These are phyloP conservation scores for Naumovozyma castellii DNA, from an alignment of 805 yeast genomes.

Conservation along the genomic window DNA sequence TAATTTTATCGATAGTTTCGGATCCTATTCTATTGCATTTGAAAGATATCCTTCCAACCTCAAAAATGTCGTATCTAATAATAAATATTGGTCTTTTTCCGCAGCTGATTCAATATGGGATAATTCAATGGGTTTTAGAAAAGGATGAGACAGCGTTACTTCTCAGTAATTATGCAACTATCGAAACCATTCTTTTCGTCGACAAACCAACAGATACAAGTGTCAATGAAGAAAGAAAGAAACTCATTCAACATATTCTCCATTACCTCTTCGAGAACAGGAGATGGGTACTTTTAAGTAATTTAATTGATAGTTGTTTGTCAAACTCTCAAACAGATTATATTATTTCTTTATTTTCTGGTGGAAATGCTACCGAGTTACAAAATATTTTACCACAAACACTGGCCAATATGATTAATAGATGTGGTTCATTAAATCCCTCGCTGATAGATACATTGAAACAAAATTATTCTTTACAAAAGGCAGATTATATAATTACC, in stretches of 20 bases:
- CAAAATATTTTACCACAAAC: conserved; percentile 4
- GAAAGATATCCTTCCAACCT: not conserved
- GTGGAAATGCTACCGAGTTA: not conserved
- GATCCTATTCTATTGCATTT: not conserved
- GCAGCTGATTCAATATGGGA: conserved; percentile 3
- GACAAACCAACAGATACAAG: not conserved
- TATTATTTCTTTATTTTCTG: not conserved
- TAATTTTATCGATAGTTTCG: not conserved
- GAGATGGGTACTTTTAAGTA: conserved; percentile 6
- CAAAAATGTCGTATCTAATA: not conserved
- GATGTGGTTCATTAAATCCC: conserved; percentile 8
- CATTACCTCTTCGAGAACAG: not conserved
- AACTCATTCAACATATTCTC: conserved; percentile 1
- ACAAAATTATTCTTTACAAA: conserved; percentile 1
- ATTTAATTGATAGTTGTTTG: conserved; percentile 5
- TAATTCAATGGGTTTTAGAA: conserved; percentile 5
- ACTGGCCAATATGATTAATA: conserved; percentile 6
- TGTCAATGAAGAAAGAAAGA: not conserved
- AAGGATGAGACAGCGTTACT: conserved; percentile 3
- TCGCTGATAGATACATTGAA: conserved; percentile 5
- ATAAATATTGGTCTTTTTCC: conserved; percentile 1
- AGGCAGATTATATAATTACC: conserved; percentile 1
- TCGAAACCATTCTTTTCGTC: conserved; percentile 2
- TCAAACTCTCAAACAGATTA: not conserved
- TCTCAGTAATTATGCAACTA: conserved; percentile 1